These are phyloP conservation scores for Suillus brevipes DNA, from an alignment of 768 basidiomycete species.

Conservation along the genomic window DNA sequence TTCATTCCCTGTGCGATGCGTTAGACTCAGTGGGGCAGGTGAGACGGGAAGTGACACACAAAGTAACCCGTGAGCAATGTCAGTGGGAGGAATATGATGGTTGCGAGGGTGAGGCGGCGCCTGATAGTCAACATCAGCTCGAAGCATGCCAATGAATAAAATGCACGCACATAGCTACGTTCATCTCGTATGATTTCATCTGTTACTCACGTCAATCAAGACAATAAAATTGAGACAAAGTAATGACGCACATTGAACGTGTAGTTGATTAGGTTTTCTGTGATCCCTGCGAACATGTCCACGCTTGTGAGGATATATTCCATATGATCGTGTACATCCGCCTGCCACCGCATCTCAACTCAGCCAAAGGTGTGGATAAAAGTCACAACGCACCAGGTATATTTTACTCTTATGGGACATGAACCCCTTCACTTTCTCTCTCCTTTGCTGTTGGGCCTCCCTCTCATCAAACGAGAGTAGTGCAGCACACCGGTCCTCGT, in stretches of 20 bases:
- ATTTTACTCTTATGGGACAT: slow-evolving; percentile 71
- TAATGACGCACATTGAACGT: slow-evolving; percentile 63
- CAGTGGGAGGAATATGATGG: slow-evolving; percentile 70
- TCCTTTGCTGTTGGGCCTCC: not conserved
- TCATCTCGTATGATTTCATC: slow-evolving; percentile 77
- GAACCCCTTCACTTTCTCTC: slow-evolving; percentile 50
- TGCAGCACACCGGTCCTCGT: slow-evolving; percentile 65
- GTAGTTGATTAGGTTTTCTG: slow-evolving; percentile 68
- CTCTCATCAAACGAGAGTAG: slow-evolving; percentile 41
- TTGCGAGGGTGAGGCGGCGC: slow-evolving; percentile 66
- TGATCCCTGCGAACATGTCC: slow-evolving; percentile 72
- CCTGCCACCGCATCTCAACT: slow-evolving; percentile 35
- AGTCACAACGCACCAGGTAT: slow-evolving; percentile 49
- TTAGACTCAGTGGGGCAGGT: slow-evolving; percentile 20
- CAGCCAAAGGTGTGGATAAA: not conserved
- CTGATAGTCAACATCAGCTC: slow-evolving; percentile 27
- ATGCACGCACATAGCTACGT: slow-evolving; percentile 62
- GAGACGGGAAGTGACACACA: slow-evolving; percentile 39
- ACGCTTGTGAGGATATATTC: slow-evolving; percentile 68
- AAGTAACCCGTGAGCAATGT: slow-evolving; percentile 74
- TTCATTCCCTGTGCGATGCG: slow-evolving; percentile 61
- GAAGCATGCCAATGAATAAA: slow-evolving; percentile 6
- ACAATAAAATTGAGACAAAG: not conserved
- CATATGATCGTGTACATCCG: slow-evolving; percentile 77
- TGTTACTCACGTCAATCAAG: slow-evolving; percentile 22